Conservation (phyloP, 2,329 filamentous ascomycete genomes). For the Cladosporium oxysporum region DNA sequence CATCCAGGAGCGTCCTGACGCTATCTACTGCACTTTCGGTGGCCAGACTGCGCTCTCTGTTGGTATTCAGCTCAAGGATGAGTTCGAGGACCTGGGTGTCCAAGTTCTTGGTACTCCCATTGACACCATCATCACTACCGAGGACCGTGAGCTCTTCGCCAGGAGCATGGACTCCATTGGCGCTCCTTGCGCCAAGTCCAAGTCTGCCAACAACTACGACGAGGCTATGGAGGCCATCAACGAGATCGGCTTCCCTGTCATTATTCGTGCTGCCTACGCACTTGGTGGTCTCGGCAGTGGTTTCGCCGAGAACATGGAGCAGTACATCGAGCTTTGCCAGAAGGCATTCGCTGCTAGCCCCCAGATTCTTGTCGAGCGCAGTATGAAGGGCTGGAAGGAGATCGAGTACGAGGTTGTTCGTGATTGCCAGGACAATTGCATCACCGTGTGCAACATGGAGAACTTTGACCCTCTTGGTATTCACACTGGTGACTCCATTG, state of each 20-base stretch:
- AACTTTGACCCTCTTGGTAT: slow-evolving; percentile 99
- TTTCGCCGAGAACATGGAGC: slow-evolving; percentile 83
- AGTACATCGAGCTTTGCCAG: slow-evolving; percentile 84
- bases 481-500: slow-evolving; percentile 96
- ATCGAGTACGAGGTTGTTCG: slow-evolving; percentile 98
- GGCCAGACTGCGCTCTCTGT: slow-evolving; percentile 96
- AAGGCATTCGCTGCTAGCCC: slow-evolving; percentile 95
- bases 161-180: slow-evolving; percentile 98
- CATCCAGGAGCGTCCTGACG: slow-evolving; percentile 87
- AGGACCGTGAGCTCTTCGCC: slow-evolving; percentile 95
- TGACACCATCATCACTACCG: slow-evolving; percentile 96
- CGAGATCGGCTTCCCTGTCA: slow-evolving; percentile 92
- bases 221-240: slow-evolving; percentile 88
- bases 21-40: slow-evolving; percentile 97
- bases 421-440: slow-evolving; percentile 95
- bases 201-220: slow-evolving; percentile 82
- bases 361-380: slow-evolving; percentile 93
- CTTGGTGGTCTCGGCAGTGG: slow-evolving; percentile 93
- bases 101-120: slow-evolving; percentile 95
- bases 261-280: slow-evolving; percentile 93
- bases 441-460: slow-evolving; percentile 99
- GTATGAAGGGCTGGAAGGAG: slow-evolving; percentile 99
- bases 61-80: slow-evolving; percentile 95
- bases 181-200: slow-evolving; percentile 97
- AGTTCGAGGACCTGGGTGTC: slow-evolving; percentile 89